Percentiles rank a stretch among this genome's conserved stretches.
These are phyloP conservation scores for Fraxinus angustifolia DNA, from an alignment of 305 asterid genomes.

Conservation along the genomic window DNA sequence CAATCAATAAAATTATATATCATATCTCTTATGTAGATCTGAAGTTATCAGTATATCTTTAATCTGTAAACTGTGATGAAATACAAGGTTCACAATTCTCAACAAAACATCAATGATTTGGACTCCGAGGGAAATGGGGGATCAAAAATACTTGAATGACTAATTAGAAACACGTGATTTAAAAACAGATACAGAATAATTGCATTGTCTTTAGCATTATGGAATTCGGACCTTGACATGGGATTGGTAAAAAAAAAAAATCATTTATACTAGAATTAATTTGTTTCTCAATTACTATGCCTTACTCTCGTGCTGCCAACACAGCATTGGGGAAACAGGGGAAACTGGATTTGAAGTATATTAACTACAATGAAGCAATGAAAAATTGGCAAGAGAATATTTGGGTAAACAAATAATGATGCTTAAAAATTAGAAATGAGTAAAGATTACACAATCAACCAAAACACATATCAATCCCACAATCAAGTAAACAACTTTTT, in stretches of 20 bases:
- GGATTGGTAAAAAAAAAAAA: not conserved
- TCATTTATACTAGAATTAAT: not conserved
- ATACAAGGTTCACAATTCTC: not conserved
- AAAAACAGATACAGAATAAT: not conserved
- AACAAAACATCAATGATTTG: not conserved
- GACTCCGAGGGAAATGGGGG: not conserved
- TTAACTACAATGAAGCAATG: not conserved
- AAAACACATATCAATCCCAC: not conserved
- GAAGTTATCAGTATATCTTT: not conserved
- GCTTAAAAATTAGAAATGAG: not conserved
- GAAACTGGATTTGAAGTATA: not conserved
- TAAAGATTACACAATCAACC: not conserved
- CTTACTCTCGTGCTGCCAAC: not conserved
- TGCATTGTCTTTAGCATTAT: not conserved
- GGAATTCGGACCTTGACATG: not conserved
- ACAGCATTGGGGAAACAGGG: not conserved
- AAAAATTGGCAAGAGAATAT: not conserved
- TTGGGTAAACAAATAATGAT: not conserved
- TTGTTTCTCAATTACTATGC: not conserved
- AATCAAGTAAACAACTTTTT: not conserved
- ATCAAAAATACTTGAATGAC: not conserved
- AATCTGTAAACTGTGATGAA: not conserved
- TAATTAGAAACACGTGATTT: not conserved
- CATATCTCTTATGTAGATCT: not conserved
- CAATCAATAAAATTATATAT: not conserved